These are phyloP conservation scores for Microbotryum intermedium DNA, from an alignment of 1,284 basidiomycete genomes.

Conservation along the genomic window DNA sequence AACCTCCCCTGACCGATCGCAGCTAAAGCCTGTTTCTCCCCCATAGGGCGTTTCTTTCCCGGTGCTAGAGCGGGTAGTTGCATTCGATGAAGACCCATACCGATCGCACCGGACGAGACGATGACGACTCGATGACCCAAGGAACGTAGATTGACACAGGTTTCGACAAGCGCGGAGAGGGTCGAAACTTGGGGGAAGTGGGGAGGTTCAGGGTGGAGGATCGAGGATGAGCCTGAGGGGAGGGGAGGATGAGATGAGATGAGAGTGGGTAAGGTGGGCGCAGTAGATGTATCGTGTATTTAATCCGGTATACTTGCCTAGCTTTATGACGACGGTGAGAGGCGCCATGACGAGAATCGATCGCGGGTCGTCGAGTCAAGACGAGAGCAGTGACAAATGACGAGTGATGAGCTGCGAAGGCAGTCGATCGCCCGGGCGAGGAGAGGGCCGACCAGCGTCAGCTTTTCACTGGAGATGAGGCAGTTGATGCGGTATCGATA, in stretches of 20 bases:
- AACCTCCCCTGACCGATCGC: constrained; percentile 93
- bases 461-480: too few relatives aligned
- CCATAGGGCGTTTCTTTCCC: constrained; percentile 63
- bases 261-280: too few relatives aligned
- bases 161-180: constrained; percentile 85
- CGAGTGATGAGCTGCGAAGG: too few relatives aligned
- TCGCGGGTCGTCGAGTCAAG: too few relatives aligned
- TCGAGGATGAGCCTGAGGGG: constrained; percentile 74
- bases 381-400: too few relatives aligned
- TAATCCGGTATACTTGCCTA: constrained; percentile 48
- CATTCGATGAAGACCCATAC: constrained; percentile 89
- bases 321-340: constrained; percentile 72
- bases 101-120: constrained; percentile 93
- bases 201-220: constrained; percentile 81
- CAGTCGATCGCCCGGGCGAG: too few relatives aligned
- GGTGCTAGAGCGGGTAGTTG: constrained; percentile 44
- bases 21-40: constrained; percentile 86
- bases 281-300: neutral
- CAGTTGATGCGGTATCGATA: too few relatives aligned
- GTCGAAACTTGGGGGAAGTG: constrained; percentile 76
- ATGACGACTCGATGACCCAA: constrained; percentile 89
- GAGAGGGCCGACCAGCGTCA: too few relatives aligned
- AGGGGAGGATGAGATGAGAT: constrained; percentile 1
- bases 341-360: neutral
- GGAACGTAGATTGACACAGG: constrained; percentile 65